Percentiles rank a stretch among this genome's conserved stretches.
phyloP scores from a whole-genome alignment of 2,329 filamentous ascomycete genomes.

The Penicillium frequentans region DNA sequence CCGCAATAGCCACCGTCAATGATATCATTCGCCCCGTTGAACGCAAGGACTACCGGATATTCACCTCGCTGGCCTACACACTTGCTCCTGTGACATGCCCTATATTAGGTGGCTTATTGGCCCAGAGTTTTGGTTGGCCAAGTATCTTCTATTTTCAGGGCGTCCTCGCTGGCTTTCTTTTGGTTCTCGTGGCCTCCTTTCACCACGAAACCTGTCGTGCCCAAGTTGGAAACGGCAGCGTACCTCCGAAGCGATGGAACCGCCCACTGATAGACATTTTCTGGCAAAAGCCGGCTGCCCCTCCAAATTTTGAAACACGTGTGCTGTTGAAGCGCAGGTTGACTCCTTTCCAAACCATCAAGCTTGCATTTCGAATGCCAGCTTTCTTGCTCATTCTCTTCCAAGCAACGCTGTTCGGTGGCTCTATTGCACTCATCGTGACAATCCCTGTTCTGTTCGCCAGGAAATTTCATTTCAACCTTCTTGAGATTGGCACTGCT shows the following conservation, averaged over 20 bases:
- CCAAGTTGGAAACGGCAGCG: slow-evolving; percentile 36
- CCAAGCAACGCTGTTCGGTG: neutral
- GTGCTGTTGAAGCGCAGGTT: neutral
- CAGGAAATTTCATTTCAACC: neutral
- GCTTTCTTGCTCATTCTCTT: neutral
- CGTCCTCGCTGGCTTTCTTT: slow-evolving; percentile 38
- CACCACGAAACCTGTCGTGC: slow-evolving; percentile 40
- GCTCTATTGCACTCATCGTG: neutral
- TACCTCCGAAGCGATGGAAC: slow-evolving; percentile 12
- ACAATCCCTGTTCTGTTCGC: neutral
- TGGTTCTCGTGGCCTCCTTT: slow-evolving; percentile 22
- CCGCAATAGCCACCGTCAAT: slow-evolving; percentile 42
- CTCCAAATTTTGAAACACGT: neutral
- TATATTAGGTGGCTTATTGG: slow-evolving; percentile 51
- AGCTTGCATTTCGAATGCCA: neutral
- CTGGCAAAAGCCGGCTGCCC: neutral
- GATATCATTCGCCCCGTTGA: slow-evolving; percentile 44
- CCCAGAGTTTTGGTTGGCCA: slow-evolving; percentile 51
- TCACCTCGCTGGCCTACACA: slow-evolving; percentile 26
- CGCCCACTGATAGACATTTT: neutral
- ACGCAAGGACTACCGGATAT: slow-evolving; percentile 44
- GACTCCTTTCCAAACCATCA: neutral
- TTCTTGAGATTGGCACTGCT: neutral
- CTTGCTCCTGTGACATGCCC: slow-evolving; percentile 45
- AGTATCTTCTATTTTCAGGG: slow-evolving; percentile 56